A percentile compares a stretch with the other conserved stretches of the same genome.
These are phyloP conservation scores for Alternaria dauci DNA, from an alignment of 2,329 filamentous ascomycete species.

Conservation along the genomic window DNA sequence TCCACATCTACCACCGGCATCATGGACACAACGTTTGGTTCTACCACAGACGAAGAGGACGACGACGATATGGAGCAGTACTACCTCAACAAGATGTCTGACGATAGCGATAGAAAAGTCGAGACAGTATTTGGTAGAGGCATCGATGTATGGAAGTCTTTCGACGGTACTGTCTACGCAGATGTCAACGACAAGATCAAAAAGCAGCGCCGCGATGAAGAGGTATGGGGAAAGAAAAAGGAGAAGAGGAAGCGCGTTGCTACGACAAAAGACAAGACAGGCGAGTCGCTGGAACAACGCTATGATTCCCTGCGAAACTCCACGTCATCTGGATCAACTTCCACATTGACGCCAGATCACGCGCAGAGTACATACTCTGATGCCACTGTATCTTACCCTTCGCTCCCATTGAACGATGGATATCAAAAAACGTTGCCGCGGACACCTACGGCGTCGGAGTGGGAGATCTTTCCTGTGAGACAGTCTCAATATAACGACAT, in stretches of 20 bases:
- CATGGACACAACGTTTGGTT: slow-evolving; percentile 8
- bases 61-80: slow-evolving; percentile 2
- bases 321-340: background rate
- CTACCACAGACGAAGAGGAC: slow-evolving; percentile 22
- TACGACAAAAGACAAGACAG: background rate
- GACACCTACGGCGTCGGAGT: background rate
- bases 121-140: slow-evolving; percentile 20
- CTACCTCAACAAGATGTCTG: slow-evolving; percentile 17
- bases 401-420: background rate
- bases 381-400: background rate
- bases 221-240: slow-evolving; percentile 7
- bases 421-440: background rate
- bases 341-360: background rate
- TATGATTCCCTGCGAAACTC: background rate
- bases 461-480: background rate
- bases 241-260: background rate
- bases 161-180: slow-evolving; percentile 15
- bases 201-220: slow-evolving; percentile 6
- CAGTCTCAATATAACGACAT: background rate
- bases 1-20: background rate
- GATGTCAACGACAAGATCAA: slow-evolving; percentile 17
- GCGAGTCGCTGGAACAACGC: background rate
- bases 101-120: slow-evolving; percentile 8
- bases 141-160: slow-evolving; percentile 16
- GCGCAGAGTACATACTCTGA: background rate